Percentiles rank a stretch among this genome's conserved stretches.
phyloP scores from a whole-genome alignment of 768 basidiomycete species.

The Russula lepida region DNA sequence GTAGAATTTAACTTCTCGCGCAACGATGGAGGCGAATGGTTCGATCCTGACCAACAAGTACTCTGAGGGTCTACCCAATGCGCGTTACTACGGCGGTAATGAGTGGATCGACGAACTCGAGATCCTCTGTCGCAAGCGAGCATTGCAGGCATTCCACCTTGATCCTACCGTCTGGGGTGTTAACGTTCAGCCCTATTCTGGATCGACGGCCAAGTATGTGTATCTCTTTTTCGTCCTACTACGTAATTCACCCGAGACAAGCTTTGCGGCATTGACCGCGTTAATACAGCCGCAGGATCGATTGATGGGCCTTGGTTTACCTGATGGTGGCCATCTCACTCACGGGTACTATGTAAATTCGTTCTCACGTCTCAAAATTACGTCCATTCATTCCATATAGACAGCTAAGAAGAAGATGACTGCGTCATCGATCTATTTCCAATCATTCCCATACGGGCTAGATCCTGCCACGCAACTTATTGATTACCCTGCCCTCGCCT shows the following conservation, averaged over 20 bases:
- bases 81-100: constrained; percentile 96
- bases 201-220: constrained; percentile 83
- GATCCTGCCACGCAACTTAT: constrained; percentile 78
- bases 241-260: constrained; percentile 27
- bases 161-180: constrained; percentile 93
- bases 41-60: constrained; percentile 99
- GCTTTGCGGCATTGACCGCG: constrained; percentile 95
- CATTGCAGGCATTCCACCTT: constrained; percentile 91
- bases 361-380: constrained; percentile 1
- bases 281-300: constrained; percentile 95
- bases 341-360: constrained; percentile 87
- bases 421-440: constrained; percentile 99
- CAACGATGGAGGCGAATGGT: constrained; percentile 97
- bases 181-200: constrained; percentile 98
- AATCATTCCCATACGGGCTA: constrained; percentile 89
- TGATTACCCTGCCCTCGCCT: constrained; percentile 73
- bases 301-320: constrained; percentile 97
- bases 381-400: constrained; percentile 30
- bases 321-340: constrained; percentile 94
- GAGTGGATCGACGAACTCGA: constrained; percentile 98
- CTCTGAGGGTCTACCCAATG: constrained; percentile 97
- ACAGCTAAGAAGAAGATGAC: constrained; percentile 99
- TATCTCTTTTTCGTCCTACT: neutral
- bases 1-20: constrained; percentile 92
- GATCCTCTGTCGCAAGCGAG: constrained; percentile 88